Conservation (phyloP, 1,139 yeast genomes). For the Eremothecium coryli region DNA sequence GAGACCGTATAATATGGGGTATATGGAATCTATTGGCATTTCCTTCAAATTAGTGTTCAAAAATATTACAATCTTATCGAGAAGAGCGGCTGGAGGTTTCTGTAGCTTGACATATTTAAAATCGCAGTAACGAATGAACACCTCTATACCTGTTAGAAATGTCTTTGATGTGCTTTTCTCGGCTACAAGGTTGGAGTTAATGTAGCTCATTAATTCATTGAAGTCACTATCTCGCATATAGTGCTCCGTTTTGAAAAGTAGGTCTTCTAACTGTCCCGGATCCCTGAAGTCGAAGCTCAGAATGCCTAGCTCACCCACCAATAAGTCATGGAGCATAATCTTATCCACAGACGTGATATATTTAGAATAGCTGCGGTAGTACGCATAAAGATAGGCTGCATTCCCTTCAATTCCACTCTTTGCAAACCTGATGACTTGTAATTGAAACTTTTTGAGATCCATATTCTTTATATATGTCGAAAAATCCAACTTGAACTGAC, state of each 20-base stretch:
- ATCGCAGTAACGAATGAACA: not conserved
- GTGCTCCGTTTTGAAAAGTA: not conserved
- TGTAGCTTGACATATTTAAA: not conserved
- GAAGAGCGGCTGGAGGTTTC: not conserved
- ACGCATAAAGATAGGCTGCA: not conserved
- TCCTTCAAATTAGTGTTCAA: constrained; percentile 12
- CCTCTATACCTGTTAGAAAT: constrained; percentile 1
- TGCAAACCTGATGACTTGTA: constrained; percentile 13
- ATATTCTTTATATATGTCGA: constrained; percentile 23
- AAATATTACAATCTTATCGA: constrained; percentile 12
- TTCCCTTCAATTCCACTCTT: constrained; percentile 1
- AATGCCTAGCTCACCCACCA: not conserved
- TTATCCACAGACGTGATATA: constrained; percentile 5
- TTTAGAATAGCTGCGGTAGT: constrained; percentile 6
- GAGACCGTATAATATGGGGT: constrained; percentile 8
- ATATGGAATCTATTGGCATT: constrained; percentile 2
- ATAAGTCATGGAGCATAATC: constrained; percentile 6
- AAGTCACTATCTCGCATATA: not conserved
- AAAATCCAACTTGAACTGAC: constrained; percentile 18
- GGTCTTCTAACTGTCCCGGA: not conserved
- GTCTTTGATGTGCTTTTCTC: not conserved
- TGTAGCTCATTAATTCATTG: not conserved
- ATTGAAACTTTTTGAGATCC: constrained; percentile 14
- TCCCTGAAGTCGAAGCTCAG: not conserved
- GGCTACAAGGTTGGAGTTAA: not conserved